These are phyloP conservation scores for Apium graveolens DNA, from an alignment of 129 eudicot species.

Conservation along the genomic window DNA sequence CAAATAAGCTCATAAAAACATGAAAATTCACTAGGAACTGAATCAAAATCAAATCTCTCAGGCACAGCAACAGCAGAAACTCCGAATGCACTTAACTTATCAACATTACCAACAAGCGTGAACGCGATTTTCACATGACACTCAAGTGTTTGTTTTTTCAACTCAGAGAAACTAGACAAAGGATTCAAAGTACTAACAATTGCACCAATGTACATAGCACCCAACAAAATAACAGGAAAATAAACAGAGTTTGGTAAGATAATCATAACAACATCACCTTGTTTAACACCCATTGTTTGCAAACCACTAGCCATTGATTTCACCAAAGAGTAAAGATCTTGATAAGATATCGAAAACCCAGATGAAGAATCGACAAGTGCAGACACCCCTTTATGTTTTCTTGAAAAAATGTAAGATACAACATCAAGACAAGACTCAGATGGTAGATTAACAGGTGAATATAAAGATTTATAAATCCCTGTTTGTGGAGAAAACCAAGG, in stretches of 20 bases:
- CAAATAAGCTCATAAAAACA: constrained; percentile 35
- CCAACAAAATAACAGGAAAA: constrained; percentile 52
- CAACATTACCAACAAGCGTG: constrained; percentile 23
- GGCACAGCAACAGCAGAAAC: constrained; percentile 42
- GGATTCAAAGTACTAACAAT: constrained; percentile 76
- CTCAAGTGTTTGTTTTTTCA: constrained; percentile 49
- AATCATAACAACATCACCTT: constrained; percentile 72
- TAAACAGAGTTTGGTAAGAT: constrained; percentile 57
- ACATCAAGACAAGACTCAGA: constrained; percentile 55
- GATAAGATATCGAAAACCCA: constrained; percentile 44
- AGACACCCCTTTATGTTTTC: constrained; percentile 37
- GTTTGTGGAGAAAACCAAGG: constrained; percentile 51
- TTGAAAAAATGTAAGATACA: constrained; percentile 62
- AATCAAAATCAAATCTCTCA: constrained; percentile 14
- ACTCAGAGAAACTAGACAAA: constrained; percentile 50
- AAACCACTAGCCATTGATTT: constrained; percentile 60
- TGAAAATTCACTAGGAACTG: neutral
- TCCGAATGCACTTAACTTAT: constrained; percentile 33
- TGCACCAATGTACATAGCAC: constrained; percentile 62
- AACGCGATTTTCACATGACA: constrained; percentile 37
- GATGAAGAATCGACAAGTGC: constrained; percentile 70
- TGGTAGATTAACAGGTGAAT: constrained; percentile 43
- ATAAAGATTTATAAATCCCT: constrained; percentile 59
- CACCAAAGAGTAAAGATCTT: constrained; percentile 39
- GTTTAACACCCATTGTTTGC: constrained; percentile 43